Percentiles rank a stretch among this genome's conserved stretches.
Evolutionary conservation across 2,329 filamentous ascomycete species (phyloP).

Genomic region (Atkinsonella texensis): DNA sequence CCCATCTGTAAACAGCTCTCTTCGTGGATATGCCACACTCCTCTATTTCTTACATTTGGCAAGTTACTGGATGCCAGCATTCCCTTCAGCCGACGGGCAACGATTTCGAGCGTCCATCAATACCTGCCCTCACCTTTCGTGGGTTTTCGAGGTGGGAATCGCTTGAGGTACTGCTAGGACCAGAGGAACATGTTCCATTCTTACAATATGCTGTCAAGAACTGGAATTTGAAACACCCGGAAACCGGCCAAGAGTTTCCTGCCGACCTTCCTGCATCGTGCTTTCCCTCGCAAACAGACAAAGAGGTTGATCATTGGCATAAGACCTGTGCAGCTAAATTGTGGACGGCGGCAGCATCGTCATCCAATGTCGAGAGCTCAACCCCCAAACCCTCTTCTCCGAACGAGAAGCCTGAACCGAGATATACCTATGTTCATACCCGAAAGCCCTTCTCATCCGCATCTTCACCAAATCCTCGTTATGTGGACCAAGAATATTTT

Average conservation of each 20-base stretch:
- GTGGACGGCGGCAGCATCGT: conserved; percentile 41
- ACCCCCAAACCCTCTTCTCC: conserved; percentile 12
- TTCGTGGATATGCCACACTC: conserved; percentile 64
- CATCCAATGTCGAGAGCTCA: conserved; percentile 7
- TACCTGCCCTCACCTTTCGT: conserved; percentile 70
- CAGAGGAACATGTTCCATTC: conserved; percentile 77
- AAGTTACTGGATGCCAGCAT: conserved; percentile 82
- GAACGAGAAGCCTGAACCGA: conserved; percentile 22
- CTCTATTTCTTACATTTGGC: conserved; percentile 84
- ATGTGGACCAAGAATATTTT: conserved; percentile 21
- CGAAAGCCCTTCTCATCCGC: conserved; percentile 17
- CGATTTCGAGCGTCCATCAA: conserved; percentile 60
- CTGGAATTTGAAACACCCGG: conserved; percentile 65
- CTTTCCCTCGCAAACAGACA: conserved; percentile 62
- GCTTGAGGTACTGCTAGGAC: conserved; percentile 76
- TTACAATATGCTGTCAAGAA: conserved; percentile 68
- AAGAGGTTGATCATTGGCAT: conserved; percentile 80
- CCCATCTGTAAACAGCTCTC: conserved; percentile 35
- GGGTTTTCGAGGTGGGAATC: conserved; percentile 94
- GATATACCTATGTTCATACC: conserved; percentile 25
- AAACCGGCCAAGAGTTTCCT: conserved; percentile 58
- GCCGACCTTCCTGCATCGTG: conserved; percentile 44
- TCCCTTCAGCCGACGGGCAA: conserved; percentile 64
- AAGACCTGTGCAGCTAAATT: conserved; percentile 61
- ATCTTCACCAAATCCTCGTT: conserved; percentile 15